phyloP scores from a whole-genome alignment of 2,329 filamentous ascomycete genomes.

The Cladosporium sp. region DNA sequence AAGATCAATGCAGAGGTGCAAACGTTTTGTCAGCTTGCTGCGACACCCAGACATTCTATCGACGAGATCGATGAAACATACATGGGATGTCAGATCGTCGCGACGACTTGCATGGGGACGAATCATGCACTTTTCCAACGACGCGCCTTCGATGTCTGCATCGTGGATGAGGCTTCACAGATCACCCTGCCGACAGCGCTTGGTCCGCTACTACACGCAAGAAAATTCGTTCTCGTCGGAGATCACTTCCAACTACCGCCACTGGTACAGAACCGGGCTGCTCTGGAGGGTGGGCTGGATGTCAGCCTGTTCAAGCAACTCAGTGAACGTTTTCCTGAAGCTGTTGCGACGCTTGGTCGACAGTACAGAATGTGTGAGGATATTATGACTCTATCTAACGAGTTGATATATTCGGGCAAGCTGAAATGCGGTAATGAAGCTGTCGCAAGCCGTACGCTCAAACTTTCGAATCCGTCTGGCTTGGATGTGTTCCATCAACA shows the following conservation, averaged over 20 bases:
- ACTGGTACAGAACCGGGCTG: conserved; percentile 87
- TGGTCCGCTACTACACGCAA: conserved; percentile 87
- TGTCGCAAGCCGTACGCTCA: conserved; percentile 66
- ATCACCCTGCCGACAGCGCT: conserved; percentile 94
- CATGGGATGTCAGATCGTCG: conserved; percentile 82
- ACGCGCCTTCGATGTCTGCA: conserved; percentile 93
- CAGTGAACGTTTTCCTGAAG: conserved; percentile 79
- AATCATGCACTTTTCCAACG: conserved; percentile 85
- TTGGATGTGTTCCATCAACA: conserved; percentile 32
- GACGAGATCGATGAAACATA: conserved; percentile 81
- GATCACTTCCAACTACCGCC: conserved; percentile 96
- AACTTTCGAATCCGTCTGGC: conserved; percentile 51
- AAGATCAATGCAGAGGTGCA: conserved; percentile 88
- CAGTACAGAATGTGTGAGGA: conserved; percentile 99
- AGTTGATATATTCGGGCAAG: conserved; percentile 84
- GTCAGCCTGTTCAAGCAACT: conserved; percentile 90
- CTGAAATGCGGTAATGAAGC: conserved; percentile 81
- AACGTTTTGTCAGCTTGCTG: conserved; percentile 76
- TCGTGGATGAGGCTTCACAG: conserved; percentile 95
- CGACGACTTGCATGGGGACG: conserved; percentile 90
- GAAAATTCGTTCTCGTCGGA: conserved; percentile 89
- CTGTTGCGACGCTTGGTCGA: conserved; percentile 87
- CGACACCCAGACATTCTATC: conserved; percentile 67
- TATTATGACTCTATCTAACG: conserved; percentile 90
- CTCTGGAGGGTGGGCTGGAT: conserved; percentile 79